A percentile compares a stretch with the other conserved stretches of the same genome.
phyloP scores from a whole-genome alignment of 2,329 filamentous ascomycete genomes.

The Sordariomycetes sp. region DNA sequence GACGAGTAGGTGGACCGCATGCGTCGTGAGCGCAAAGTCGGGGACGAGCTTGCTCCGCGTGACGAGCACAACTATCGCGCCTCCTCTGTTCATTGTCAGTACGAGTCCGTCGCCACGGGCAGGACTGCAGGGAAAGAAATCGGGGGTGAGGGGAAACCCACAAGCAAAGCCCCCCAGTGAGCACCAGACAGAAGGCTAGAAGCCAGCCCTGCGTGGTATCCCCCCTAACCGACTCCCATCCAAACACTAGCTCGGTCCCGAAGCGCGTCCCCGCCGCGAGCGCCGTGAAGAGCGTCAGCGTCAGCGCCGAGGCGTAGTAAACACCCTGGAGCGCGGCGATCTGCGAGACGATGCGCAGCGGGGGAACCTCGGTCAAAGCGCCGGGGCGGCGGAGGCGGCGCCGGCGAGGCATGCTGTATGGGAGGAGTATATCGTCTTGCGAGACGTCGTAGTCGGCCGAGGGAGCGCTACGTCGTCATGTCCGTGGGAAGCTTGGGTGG shows the following conservation, averaged over 20 bases:
- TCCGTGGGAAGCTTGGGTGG: too few relatives aligned
- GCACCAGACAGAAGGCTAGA: conserved; percentile 44
- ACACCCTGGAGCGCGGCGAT: conserved; percentile 45
- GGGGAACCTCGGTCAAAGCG: conserved; percentile 50
- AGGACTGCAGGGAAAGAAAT: background rate
- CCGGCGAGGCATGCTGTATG: conserved; percentile 36
- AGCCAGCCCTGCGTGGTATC: conserved; percentile 54
- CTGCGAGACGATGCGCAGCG: conserved; percentile 47
- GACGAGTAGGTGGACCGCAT: conserved; percentile 69
- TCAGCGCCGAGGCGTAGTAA: conserved; percentile 40
- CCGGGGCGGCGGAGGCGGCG: conserved; percentile 48
- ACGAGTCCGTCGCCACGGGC: background rate
- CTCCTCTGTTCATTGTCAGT: conserved; percentile 43
- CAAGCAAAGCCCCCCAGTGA: conserved; percentile 44
- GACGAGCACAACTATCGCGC: conserved; percentile 74
- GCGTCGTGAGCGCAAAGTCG: conserved; percentile 86
- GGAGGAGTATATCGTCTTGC: too few relatives aligned
- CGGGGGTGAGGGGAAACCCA: conserved; percentile 16
- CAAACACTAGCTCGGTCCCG: conserved; percentile 41
- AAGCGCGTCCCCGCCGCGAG: conserved; percentile 48
- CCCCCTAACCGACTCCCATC: conserved; percentile 46
- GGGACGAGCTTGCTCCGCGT: conserved; percentile 87
- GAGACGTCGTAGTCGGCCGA: too few relatives aligned
- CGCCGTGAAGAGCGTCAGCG: conserved; percentile 46
- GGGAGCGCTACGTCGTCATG: too few relatives aligned